These are phyloP conservation scores for Ceratorhiza oryzae-sativae DNA, from an alignment of 1,284 basidiomycete species.

Conservation along the genomic window DNA sequence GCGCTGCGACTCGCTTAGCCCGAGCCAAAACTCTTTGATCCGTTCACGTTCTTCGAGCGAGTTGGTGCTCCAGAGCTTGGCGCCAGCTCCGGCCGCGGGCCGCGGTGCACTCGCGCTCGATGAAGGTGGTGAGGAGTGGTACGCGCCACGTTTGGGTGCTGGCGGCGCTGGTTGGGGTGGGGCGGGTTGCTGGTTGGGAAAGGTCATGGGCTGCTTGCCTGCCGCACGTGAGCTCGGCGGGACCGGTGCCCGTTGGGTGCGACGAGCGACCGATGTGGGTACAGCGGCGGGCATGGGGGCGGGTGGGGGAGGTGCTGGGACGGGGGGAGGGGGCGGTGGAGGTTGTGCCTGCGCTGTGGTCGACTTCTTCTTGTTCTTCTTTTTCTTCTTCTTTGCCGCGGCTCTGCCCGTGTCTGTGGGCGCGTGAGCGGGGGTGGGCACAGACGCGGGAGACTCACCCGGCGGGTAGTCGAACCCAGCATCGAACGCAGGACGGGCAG, in stretches of 20 bases:
- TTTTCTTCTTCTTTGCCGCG: slow-evolving; percentile 49
- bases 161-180: slow-evolving; percentile 53
- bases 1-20: slow-evolving; percentile 86
- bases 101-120: slow-evolving; percentile 63
- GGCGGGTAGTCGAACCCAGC: slow-evolving; percentile 11
- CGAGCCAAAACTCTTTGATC: slow-evolving; percentile 98
- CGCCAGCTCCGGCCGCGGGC: not conserved
- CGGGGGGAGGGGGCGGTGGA: slow-evolving; percentile 44
- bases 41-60: slow-evolving; percentile 92
- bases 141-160: slow-evolving; percentile 54
- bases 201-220: slow-evolving; percentile 78
- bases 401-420: slow-evolving; percentile 11
- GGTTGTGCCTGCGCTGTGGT: slow-evolving; percentile 44
- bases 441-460: slow-evolving; percentile 25
- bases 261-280: slow-evolving; percentile 46
- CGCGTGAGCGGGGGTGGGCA: slow-evolving; percentile 19
- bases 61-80: slow-evolving; percentile 88
- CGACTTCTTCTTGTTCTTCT: slow-evolving; percentile 51
- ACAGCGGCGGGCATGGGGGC: slow-evolving; percentile 45
- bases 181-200: slow-evolving; percentile 47
- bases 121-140: slow-evolving; percentile 73
- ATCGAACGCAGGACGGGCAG: slow-evolving; percentile 38
- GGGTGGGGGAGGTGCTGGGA: slow-evolving; percentile 47
- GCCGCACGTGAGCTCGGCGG: slow-evolving; percentile 72
- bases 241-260: not conserved